Conservation (phyloP, 1,139 yeast genomes). For the Groenewaldozyma sp. region DNA sequence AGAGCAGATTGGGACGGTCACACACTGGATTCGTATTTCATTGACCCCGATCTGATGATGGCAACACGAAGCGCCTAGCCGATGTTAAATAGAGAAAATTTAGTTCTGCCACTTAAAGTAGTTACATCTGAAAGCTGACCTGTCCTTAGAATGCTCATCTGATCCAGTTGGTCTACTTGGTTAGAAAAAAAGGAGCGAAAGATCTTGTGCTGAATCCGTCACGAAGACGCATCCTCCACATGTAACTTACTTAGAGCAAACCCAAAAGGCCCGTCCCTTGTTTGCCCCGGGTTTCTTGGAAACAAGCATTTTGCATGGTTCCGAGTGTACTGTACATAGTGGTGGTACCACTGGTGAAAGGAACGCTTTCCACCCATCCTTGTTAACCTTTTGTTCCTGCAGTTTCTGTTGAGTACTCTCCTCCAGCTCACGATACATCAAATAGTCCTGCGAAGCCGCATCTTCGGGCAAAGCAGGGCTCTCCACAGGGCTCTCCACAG, state of each 20-base stretch:
- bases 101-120: constrained; percentile 34
- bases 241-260: constrained; percentile 25
- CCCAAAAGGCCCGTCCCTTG: constrained; percentile 34
- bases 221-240: background rate
- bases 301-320: constrained; percentile 27
- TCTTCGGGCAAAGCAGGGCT: too few relatives aligned
- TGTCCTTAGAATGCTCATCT: constrained; percentile 14
- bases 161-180: constrained; percentile 26
- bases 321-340: constrained; percentile 25
- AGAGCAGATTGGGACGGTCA: too few relatives aligned
- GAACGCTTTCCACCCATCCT: background rate
- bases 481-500: too few relatives aligned
- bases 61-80: too few relatives aligned
- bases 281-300: constrained; percentile 31
- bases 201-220: background rate
- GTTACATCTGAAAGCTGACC: constrained; percentile 24
- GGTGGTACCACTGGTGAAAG: constrained; percentile 19
- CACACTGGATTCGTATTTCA: too few relatives aligned
- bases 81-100: too few relatives aligned
- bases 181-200: background rate
- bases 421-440: too few relatives aligned
- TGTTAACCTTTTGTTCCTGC: too few relatives aligned
- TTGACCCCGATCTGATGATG: too few relatives aligned
- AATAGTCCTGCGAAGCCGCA: too few relatives aligned
- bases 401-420: too few relatives aligned